A percentile compares a stretch with the other conserved stretches of the same genome.
phyloP scores from a whole-genome alignment of 345 rosid genomes.

The Populus tremula region DNA sequence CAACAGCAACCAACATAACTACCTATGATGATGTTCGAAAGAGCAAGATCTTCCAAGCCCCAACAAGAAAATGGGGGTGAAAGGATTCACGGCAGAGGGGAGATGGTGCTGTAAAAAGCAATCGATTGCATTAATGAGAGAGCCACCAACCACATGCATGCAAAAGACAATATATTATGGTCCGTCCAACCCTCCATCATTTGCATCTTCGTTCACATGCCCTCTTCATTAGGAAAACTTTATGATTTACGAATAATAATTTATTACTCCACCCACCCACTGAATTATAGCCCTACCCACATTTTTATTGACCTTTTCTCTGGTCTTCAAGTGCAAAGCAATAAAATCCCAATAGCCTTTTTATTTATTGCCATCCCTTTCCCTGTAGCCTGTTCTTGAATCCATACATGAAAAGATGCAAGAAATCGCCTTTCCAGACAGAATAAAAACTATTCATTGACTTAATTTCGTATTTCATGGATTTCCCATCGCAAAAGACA shows the following conservation, averaged over 20 bases:
- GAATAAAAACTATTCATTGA: background rate
- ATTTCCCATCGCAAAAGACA: background rate
- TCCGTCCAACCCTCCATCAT: conserved; percentile 8
- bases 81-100: background rate
- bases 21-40: conserved; percentile 13
- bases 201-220: background rate
- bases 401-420: too few relatives aligned
- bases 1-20: conserved; percentile 37
- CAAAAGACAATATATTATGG: conserved; percentile 13
- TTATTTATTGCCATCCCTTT: too few relatives aligned
- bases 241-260: background rate
- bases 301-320: background rate
- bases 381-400: too few relatives aligned
- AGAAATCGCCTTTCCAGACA: background rate
- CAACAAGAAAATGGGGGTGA: background rate
- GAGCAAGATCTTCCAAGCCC: background rate
- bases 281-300: background rate
- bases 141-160: conserved; percentile 19
- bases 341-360: too few relatives aligned
- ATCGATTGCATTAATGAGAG: background rate
- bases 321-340: background rate
- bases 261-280: conserved; percentile 9
- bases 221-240: conserved; percentile 2
- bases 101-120: background rate
- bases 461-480: background rate